Percentiles rank a stretch among this genome's conserved stretches.
Evolutionary conservation across 768 basidiomycete genomes (phyloP).

Genomic region (Auricularia sp.): DNA sequence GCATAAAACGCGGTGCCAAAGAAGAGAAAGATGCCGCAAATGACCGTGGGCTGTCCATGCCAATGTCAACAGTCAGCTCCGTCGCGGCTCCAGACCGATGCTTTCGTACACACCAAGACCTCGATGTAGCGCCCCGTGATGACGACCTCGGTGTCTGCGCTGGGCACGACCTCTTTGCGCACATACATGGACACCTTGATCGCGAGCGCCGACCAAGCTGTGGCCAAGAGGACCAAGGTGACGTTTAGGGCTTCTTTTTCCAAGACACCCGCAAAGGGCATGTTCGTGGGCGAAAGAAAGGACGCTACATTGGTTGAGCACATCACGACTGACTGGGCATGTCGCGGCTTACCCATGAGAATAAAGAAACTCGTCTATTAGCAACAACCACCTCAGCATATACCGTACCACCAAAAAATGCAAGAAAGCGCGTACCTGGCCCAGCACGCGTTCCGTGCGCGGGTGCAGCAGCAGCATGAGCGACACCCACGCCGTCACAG

Average conservation of each 20-base stretch:
- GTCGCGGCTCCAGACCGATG: background rate
- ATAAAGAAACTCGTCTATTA: constrained; percentile 54
- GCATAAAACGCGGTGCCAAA: constrained; percentile 47
- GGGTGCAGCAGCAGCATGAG: constrained; percentile 51
- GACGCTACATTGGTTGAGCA: constrained; percentile 30
- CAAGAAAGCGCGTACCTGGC: constrained; percentile 36
- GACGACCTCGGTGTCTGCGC: constrained; percentile 29
- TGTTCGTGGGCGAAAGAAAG: constrained; percentile 56
- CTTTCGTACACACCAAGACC: constrained; percentile 23
- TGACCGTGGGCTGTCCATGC: constrained; percentile 39
- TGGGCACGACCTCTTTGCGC: constrained; percentile 33
- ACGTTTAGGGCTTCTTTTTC: constrained; percentile 55
- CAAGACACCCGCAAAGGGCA: constrained; percentile 57
- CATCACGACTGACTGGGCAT: background rate
- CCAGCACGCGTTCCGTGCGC: constrained; percentile 36
- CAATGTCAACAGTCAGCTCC: background rate
- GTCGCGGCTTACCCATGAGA: constrained; percentile 37
- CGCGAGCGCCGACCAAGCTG: constrained; percentile 67
- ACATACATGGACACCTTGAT: constrained; percentile 52
- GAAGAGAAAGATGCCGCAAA: constrained; percentile 55
- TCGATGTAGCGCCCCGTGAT: constrained; percentile 51
- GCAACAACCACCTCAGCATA: background rate
- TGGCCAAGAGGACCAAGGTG: constrained; percentile 36
- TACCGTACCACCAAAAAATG: background rate
- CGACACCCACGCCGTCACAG: constrained; percentile 52